phyloP scores from a whole-genome alignment of 1,139 yeast genomes.

The Suhomyces bolitotheri region DNA sequence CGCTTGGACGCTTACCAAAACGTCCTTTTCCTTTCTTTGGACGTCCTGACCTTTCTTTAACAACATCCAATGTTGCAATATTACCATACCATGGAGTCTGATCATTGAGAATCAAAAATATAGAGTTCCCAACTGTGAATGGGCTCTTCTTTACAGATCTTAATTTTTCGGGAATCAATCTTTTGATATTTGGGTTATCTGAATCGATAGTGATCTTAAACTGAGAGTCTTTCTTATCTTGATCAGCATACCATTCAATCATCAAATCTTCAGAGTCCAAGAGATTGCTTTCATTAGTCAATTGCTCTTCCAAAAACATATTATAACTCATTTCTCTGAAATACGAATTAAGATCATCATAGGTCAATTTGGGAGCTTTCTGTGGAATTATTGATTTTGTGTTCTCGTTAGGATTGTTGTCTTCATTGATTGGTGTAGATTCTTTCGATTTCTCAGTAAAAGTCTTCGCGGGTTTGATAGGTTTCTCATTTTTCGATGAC shows the following conservation, averaged over 20 bases:
- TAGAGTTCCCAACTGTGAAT: constrained; percentile 47
- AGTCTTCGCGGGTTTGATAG: background rate
- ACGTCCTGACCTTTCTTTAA: constrained; percentile 15
- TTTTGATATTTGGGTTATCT: constrained; percentile 41
- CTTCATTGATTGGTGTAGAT: too few relatives aligned
- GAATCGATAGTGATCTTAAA: constrained; percentile 37
- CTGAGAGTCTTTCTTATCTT: constrained; percentile 43
- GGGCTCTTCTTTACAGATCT: constrained; percentile 47
- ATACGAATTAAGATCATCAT: constrained; percentile 52
- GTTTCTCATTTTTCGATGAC: background rate
- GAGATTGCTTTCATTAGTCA: constrained; percentile 40
- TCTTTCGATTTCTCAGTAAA: background rate
- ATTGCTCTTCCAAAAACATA: constrained; percentile 60
- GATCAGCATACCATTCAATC: constrained; percentile 56
- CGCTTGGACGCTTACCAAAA: constrained; percentile 1
- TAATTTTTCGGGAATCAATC: constrained; percentile 46
- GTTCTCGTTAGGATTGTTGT: background rate
- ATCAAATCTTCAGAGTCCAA: constrained; percentile 39
- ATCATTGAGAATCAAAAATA: constrained; percentile 44
- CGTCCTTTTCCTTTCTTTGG: constrained; percentile 27
- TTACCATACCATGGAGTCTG: constrained; percentile 44
- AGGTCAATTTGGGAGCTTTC: constrained; percentile 29
- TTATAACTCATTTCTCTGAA: constrained; percentile 61
- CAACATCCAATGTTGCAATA: constrained; percentile 48
- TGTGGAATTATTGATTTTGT: background rate